These are phyloP conservation scores for Phoma herbarum DNA, from an alignment of 2,329 filamentous ascomycete species.

Conservation along the genomic window DNA sequence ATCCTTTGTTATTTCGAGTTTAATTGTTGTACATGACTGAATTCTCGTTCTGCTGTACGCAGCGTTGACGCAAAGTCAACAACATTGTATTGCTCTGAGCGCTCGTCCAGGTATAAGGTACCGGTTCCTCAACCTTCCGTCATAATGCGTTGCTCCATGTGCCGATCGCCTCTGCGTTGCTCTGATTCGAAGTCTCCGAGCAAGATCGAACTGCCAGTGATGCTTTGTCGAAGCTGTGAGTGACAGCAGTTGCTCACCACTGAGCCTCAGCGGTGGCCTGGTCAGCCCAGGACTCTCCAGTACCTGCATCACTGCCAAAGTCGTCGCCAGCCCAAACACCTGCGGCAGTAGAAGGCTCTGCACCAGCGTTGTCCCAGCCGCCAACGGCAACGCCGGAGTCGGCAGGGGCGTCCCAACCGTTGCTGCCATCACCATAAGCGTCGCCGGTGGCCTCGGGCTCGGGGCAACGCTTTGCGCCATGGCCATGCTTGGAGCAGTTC, in stretches of 20 bases:
- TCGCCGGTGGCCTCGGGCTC: slow-evolving; percentile 37
- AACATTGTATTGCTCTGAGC: not conserved
- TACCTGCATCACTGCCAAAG: slow-evolving; percentile 14
- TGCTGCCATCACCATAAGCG: slow-evolving; percentile 32
- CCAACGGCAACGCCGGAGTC: slow-evolving; percentile 28
- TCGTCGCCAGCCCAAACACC: slow-evolving; percentile 32
- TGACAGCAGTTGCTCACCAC: slow-evolving; percentile 11
- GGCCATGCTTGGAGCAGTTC: slow-evolving; percentile 62
- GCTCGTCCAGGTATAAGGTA: slow-evolving; percentile 3
- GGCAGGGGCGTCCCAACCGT: slow-evolving; percentile 36
- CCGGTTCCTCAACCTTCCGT: slow-evolving; percentile 10
- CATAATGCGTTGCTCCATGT: not conserved
- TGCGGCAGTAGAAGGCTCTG: slow-evolving; percentile 23
- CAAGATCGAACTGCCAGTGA: not conserved
- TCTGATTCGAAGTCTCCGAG: not conserved
- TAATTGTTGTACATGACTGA: slow-evolving; percentile 8
- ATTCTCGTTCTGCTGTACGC: not conserved
- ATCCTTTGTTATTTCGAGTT: slow-evolving; percentile 2
- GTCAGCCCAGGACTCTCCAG: slow-evolving; percentile 19
- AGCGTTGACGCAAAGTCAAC: slow-evolving; percentile 2
- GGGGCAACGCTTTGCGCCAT: slow-evolving; percentile 54
- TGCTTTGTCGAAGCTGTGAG: not conserved
- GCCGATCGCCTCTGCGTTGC: not conserved
- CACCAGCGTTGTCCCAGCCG: slow-evolving; percentile 34
- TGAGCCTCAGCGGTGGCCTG: slow-evolving; percentile 14